A percentile compares a stretch with the other conserved stretches of the same genome.
Conservation (phyloP, 768 basidiomycete species). For the Saitozyma podzolica region DNA sequence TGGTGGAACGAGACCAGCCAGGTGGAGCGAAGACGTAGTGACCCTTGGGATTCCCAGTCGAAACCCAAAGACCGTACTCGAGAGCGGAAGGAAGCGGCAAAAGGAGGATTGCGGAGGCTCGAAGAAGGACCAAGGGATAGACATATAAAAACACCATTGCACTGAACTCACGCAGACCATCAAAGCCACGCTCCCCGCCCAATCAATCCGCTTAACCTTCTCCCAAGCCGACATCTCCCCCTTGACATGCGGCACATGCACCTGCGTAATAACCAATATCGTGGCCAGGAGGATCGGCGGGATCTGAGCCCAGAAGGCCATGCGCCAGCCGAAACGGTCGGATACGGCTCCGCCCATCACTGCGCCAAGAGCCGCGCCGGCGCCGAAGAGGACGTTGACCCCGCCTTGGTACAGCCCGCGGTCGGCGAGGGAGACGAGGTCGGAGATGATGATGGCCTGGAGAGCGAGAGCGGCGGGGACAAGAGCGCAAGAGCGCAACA, state of each 20-base stretch:
- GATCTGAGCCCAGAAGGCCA: conserved; percentile 41
- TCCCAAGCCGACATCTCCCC: conserved; percentile 24
- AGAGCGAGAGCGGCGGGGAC: no score
- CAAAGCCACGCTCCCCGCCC: conserved; percentile 32
- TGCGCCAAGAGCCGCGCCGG: conserved; percentile 31
- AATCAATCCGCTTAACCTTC: conserved; percentile 41
- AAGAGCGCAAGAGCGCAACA: no score
- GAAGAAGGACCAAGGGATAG: not conserved
- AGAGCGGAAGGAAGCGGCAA: no score
- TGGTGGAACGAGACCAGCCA: not conserved
- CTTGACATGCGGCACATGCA: conserved; percentile 29
- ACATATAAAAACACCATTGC: no score
- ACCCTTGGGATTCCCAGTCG: no score
- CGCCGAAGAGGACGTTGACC: conserved; percentile 36
- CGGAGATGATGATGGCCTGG: conserved; percentile 42
- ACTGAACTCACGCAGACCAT: conserved; percentile 31
- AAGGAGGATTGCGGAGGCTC: no score
- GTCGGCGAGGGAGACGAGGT: conserved; percentile 43
- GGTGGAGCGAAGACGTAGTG: no score
- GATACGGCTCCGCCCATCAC: conserved; percentile 38
- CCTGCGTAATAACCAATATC: conserved; percentile 31
- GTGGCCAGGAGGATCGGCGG: conserved; percentile 30
- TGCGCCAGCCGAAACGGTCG: conserved; percentile 41
- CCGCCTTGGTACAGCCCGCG: conserved; percentile 46
- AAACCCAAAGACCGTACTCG: no score